Evolutionary conservation across 2,329 filamentous ascomycete species (phyloP), one percentile per base, ranked within the genome.

Genomic region (Fusarium nanum): DNA sequence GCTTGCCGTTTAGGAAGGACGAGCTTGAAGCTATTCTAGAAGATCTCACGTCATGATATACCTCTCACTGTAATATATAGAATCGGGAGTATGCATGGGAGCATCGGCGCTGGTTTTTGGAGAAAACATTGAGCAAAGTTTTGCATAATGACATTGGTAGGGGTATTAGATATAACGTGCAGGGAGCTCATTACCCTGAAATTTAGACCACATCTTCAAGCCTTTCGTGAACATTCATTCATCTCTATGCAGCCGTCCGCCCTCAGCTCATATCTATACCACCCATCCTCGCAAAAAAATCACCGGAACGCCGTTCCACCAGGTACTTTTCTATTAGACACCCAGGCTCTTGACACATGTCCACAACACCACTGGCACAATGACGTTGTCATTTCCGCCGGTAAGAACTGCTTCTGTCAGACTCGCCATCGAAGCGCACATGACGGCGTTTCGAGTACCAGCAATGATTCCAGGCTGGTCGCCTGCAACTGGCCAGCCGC

Each of bases 301-400:
- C 30, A 56, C 41, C 50, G 16, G 47, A 71, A 74, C 69, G 67
- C 67, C 73, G n/a, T 30, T 47, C 22, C 42, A 56, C 23, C 27
- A 66, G 40, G 40, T 49, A 55, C 40, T 27, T 48, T 58, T 56
- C 40, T 67, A 59, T 71, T 81, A 91, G 69, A 91, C 76, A 58
- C 86, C 86, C 64, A 95, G 80, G 22, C 93, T 93, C 80, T 95
- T 92, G 41, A 97, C 94, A 75, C 97, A 90, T 64, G 94, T 87
- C 96, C 96, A 99, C 65, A 99, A 82, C 53, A 97, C 90, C 60
- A 99, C 89, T 6, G 96, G 96, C 69, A 98, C 95, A 69, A 98
- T 91, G 20, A 99, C 96, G 84, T 99, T 99, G 84, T 99, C 96
- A 80, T 99, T 99, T 30, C 95, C 96, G 4, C 96, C 96, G 16